A percentile compares a stretch with the other conserved stretches of the same genome.
Conservation (phyloP, 352 stramenopile species). For the Globisporangium mamillatum region DNA sequence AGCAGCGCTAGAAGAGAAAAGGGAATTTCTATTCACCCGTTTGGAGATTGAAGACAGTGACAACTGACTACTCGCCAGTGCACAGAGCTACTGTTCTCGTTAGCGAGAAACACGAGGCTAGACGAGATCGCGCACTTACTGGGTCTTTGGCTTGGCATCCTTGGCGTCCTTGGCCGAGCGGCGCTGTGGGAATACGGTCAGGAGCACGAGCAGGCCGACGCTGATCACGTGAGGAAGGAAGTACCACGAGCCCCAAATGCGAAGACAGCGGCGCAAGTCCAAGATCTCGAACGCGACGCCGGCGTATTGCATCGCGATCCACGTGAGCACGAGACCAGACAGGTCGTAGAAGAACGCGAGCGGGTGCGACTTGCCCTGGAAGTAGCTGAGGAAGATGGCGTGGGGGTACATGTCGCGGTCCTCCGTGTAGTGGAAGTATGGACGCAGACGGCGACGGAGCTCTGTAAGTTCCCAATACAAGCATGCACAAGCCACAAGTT, state of each 20-base stretch:
- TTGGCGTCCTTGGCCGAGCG: slow-evolving; percentile 21
- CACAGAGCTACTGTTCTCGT: neutral
- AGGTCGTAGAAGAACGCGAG: slow-evolving; percentile 82
- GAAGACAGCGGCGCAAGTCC: slow-evolving; percentile 67
- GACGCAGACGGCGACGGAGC: slow-evolving; percentile 63
- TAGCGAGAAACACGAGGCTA: neutral
- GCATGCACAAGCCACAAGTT: neutral
- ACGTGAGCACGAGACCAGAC: slow-evolving; percentile 67
- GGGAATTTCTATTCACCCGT: slow-evolving; percentile 9
- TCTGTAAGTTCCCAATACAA: slow-evolving; percentile 28
- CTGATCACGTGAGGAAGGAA: slow-evolving; percentile 72
- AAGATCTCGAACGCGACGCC: slow-evolving; percentile 84
- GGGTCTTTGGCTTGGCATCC: slow-evolving; percentile 33
- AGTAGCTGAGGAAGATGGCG: slow-evolving; percentile 80
- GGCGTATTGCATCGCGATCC: slow-evolving; percentile 86
- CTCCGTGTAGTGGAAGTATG: slow-evolving; percentile 86
- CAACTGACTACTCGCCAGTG: neutral
- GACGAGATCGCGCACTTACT: slow-evolving; percentile 24
- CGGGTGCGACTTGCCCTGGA: slow-evolving; percentile 64
- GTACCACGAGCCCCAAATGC: slow-evolving; percentile 81
- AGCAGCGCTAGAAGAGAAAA: slow-evolving; percentile 1
- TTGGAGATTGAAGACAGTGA: neutral
- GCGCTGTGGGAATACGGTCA: slow-evolving; percentile 53
- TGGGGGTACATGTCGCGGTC: slow-evolving; percentile 76
- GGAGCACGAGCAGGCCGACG: slow-evolving; percentile 59